Base-by-base conservation (phyloP, 192 early-diverging fungal genomes). In the Coemansia sp. region DNA sequence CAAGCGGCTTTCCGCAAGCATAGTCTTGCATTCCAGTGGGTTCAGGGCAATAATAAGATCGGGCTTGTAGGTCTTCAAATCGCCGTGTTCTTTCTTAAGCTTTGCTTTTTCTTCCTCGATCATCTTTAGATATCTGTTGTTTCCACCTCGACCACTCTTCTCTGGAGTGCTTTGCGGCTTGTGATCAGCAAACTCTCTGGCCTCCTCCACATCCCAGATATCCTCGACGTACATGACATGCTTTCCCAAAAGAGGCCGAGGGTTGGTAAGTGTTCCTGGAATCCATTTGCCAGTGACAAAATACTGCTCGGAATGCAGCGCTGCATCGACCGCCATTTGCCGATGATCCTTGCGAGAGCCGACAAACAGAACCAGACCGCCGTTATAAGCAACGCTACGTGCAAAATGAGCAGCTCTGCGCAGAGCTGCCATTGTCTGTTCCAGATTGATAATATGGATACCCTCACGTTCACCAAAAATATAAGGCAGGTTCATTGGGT, bases 371-470 rank as follows among this genome's bases (percentile, higher is more conserved):
- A 98, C 87, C 52, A 87, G 87, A 7, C 96, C 94, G 32, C 92
- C 94, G 17, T 86, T 68, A 40, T 85, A 73, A 30, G 93, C 88
- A 5, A 96, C 87, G 29, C 87, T 85, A 20, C 86, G 70, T 10
- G 87, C 85, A 20, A 96, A 85, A 48, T 85, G 86, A 57, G 88
- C 87, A 5, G 96, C 93, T 45, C 95, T 86, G 32, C 95, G 85
- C 28, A 98, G 83, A 36, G 88, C 85, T 3, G 88, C 88, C 61
- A 97, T 73, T 1, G 96, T 96, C 45, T 94, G 90, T 64, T 98
- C 95, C 52, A 95, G 73, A 71, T 98, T 95, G 82, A 98, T 95
- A 61, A 98, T 91, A 67, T 91, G 91, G 34, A 97, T 89, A 30
- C 94, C 94, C 48, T 89, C 77, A 48, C 96, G 90, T 22, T 88